Percentiles rank a stretch among this genome's conserved stretches.
phyloP scores from a whole-genome alignment of 75 land plant genomes.

The Sequoiadendron giganteum region DNA sequence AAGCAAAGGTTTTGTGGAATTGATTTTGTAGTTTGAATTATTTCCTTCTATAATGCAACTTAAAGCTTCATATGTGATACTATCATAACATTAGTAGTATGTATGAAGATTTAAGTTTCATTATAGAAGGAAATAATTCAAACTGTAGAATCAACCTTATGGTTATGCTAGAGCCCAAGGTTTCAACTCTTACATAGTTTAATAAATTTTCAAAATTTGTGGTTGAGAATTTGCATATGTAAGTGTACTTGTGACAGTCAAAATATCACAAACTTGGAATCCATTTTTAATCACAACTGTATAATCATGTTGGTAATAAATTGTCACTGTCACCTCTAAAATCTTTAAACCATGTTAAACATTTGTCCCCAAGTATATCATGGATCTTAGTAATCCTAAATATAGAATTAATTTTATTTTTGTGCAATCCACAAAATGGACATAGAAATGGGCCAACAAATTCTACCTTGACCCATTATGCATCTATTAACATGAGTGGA shows the following conservation, averaged over 20 bases:
- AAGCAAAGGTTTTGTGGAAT: slow-evolving; percentile 34
- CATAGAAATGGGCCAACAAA: slow-evolving; percentile 28
- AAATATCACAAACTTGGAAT: slow-evolving; percentile 32
- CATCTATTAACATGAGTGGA: slow-evolving; percentile 40
- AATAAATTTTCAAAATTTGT: slow-evolving; percentile 18
- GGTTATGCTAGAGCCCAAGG: slow-evolving; percentile 39
- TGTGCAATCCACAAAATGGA: slow-evolving; percentile 20
- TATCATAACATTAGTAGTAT: slow-evolving; percentile 16
- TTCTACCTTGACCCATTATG: slow-evolving; percentile 31
- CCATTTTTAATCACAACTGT: slow-evolving; percentile 28
- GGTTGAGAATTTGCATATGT: slow-evolving; percentile 18
- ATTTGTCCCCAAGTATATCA: slow-evolving; percentile 34
- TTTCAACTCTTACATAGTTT: slow-evolving; percentile 19
- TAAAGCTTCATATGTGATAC: slow-evolving; percentile 16
- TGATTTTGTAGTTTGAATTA: slow-evolving; percentile 24
- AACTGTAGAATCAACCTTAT: background rate
- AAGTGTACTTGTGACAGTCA: slow-evolving; percentile 26
- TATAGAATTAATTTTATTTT: slow-evolving; percentile 14
- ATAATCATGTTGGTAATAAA: slow-evolving; percentile 48
- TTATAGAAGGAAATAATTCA: too few relatives aligned
- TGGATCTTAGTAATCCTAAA: slow-evolving; percentile 17
- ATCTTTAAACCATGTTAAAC: slow-evolving; percentile 38
- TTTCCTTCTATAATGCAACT: slow-evolving; percentile 25
- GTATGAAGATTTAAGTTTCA: too few relatives aligned
- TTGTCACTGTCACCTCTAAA: slow-evolving; percentile 30